A percentile compares a stretch with the other conserved stretches of the same genome.
Evolutionary conservation across 2,329 filamentous ascomycete genomes (phyloP).

Genomic region (Rhinocladiella similis): DNA sequence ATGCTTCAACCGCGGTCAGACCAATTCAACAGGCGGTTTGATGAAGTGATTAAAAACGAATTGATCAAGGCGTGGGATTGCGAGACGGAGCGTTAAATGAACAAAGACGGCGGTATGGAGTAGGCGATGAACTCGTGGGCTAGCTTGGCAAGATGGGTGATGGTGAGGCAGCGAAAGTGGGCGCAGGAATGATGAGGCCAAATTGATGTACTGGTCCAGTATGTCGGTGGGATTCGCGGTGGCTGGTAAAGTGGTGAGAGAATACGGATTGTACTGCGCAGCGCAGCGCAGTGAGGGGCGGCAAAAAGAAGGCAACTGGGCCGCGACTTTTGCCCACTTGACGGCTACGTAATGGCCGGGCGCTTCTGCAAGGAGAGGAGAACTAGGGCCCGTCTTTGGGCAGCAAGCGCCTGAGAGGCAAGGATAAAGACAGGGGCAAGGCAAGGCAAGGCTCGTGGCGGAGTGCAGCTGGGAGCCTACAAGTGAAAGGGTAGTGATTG

Average conservation of each 20-base stretch:
- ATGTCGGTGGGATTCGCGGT: conserved; percentile 1
- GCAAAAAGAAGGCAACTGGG: neutral
- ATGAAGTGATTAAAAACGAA: neutral
- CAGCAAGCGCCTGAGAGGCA: conserved; percentile 5
- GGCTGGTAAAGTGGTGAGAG: conserved; percentile 1
- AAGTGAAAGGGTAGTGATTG: neutral
- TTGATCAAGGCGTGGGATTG: conserved; percentile 1
- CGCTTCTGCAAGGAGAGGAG: neutral
- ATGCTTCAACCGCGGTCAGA: conserved; percentile 7
- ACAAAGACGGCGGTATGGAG: neutral
- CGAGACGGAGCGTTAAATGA: conserved; percentile 5
- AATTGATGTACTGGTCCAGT: neutral
- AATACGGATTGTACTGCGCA: no score
- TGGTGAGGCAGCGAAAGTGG: conserved; percentile 10
- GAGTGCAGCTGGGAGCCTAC: neutral
- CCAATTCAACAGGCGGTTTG: neutral
- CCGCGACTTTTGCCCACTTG: neutral
- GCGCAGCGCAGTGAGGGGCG: neutral
- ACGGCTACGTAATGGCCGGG: conserved; percentile 9
- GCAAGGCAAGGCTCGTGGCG: neutral
- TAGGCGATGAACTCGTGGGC: conserved; percentile 4
- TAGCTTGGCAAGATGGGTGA: conserved; percentile 15
- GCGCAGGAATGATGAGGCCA: neutral
- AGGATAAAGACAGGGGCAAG: neutral
- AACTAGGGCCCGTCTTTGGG: neutral